Conservation (phyloP, 192 early-diverging fungal species). For the Funneliformis geosporum region DNA sequence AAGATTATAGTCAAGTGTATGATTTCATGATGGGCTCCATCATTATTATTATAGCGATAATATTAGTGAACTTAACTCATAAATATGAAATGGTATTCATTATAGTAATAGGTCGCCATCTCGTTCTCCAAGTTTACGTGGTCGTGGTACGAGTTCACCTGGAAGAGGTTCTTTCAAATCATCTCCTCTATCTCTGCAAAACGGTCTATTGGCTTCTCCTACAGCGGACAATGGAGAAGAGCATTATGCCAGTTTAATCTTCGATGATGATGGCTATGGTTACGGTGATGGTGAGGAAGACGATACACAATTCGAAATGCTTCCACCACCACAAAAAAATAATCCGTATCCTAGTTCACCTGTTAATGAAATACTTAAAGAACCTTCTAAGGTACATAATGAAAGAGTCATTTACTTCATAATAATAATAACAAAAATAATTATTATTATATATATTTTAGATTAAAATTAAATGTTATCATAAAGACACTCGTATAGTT, state of each 20-base stretch:
- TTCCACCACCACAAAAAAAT: constrained; percentile 38
- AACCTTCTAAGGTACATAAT: neutral
- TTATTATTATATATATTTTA: constrained; percentile 17
- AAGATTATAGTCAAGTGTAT: constrained; percentile 29
- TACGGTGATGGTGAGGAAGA: constrained; percentile 20
- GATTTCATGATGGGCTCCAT: neutral
- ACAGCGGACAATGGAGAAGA: neutral
- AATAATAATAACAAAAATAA: neutral
- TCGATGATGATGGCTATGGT: constrained; percentile 1
- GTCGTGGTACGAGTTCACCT: neutral
- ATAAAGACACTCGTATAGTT: constrained; percentile 64
- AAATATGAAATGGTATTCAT: neutral
- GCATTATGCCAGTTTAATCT: neutral
- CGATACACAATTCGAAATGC: constrained; percentile 33
- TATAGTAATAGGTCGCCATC: neutral
- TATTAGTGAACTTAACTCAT: neutral
- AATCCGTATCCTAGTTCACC: neutral
- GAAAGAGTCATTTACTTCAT: neutral
- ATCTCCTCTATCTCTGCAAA: constrained; percentile 3
- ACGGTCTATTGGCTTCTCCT: neutral
- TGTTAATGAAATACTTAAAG: neutral
- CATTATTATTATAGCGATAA: neutral
- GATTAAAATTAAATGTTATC: constrained; percentile 68
- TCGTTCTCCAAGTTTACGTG: neutral
- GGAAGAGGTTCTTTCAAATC: neutral